Conservation (phyloP, 257 asterid genomes). For the Solanum tarijense region DNA sequence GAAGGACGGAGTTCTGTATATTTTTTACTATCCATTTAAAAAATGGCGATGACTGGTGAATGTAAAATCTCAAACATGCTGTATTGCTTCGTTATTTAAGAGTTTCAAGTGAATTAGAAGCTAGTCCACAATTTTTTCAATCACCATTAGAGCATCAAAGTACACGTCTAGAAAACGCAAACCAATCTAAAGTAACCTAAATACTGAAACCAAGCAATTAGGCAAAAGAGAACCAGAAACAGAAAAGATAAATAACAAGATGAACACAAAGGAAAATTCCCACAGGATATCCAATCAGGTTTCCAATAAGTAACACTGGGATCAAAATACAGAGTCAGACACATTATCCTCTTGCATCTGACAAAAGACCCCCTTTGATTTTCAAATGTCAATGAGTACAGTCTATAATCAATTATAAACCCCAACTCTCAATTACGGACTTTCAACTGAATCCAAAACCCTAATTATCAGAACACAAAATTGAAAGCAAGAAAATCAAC, state of each 20-base stretch:
- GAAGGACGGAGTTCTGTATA: background rate
- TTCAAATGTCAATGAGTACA: background rate
- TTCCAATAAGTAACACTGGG: background rate
- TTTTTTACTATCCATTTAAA: background rate
- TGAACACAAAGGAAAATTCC: background rate
- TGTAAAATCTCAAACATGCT: background rate
- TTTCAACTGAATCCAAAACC: background rate
- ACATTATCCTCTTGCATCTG: background rate
- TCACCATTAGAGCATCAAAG: background rate
- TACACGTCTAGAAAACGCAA: background rate
- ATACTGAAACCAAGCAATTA: background rate
- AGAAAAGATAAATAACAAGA: background rate
- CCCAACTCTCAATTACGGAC: background rate
- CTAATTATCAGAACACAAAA: background rate
- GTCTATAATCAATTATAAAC: background rate
- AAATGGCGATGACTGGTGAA: background rate
- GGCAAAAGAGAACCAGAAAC: background rate
- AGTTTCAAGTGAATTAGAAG: background rate
- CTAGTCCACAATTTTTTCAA: background rate
- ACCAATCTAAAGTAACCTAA: background rate
- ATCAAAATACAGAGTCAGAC: background rate
- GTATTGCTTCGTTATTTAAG: background rate
- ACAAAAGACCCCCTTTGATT: background rate
- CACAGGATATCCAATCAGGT: background rate
- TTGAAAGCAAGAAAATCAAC: background rate